Base-by-base conservation (phyloP, 2,329 filamentous ascomycete species). In the Leptographium radiaticola region DNA sequence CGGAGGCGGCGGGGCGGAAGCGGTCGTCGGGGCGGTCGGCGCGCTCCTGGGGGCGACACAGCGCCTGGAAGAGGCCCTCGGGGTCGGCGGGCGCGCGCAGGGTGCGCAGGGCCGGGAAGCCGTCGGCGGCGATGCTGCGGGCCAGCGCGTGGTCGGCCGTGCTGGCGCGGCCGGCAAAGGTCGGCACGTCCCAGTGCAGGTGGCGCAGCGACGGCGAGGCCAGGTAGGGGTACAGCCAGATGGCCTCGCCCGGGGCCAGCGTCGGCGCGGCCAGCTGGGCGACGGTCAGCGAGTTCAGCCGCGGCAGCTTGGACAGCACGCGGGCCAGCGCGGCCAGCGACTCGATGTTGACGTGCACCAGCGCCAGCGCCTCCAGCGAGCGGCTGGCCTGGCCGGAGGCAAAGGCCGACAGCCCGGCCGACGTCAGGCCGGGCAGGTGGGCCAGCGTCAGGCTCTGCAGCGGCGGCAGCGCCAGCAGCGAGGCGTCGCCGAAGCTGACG, bases 1-100 rank as follows among this genome's bases (percentile, higher is more conserved):
- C n/a, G n/a, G 33, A 6, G 7, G 33, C 12, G 31, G 8, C n/a
- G 5, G n/a, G 61, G 20, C 68, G 69, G 62, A 73, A 75, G 25
- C 72, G 72, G 57, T 81, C 76, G 11, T 66, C 67, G 1, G 75
- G 71, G 25, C 76, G 68, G 43, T 80, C 74, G 20, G 79, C 70
- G 34, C 73, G 72, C 34, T 77, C 76, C 5, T 75, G 69, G 0
- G 85, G 85, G 45, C 75, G 76, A 65, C 86, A 90, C 1, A 89
- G 73, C 1, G 72, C 68, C 66, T 90, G 86, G 57, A 89, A 80
- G 9, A 78, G 60, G 31, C 85, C 86, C 6, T 86, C 77, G 1
- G 83, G 77, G 59, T 90, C 86, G 55, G 80, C 80, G 1, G 84
- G 86, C 0, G 80, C 73, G 53, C 86, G 79, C 18, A 89, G 67